Conservation (phyloP, 1,284 basidiomycete genomes). For the Marasmius tenuissimus region DNA sequence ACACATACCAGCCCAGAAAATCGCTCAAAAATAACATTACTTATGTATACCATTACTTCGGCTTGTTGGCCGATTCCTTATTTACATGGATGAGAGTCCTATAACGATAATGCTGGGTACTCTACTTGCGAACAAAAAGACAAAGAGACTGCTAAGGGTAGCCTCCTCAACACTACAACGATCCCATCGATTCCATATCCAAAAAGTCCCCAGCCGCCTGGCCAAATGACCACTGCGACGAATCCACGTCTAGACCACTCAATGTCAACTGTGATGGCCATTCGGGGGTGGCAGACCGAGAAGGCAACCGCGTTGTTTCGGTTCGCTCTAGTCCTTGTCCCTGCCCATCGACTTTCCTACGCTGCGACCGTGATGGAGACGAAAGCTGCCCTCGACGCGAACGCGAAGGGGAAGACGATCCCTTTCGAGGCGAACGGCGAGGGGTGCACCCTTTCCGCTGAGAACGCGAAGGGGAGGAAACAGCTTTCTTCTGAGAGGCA, state of each 20-base stretch:
- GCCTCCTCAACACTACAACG: constrained; percentile 22
- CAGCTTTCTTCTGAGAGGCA: background rate
- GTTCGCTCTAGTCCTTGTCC: background rate
- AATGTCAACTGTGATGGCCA: constrained; percentile 9
- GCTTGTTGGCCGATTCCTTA: too few relatives aligned
- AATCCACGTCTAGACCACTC: constrained; percentile 23
- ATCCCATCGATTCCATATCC: constrained; percentile 29
- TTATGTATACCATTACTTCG: too few relatives aligned
- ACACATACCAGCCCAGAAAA: too few relatives aligned
- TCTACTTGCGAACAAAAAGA: background rate
- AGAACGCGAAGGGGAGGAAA: background rate
- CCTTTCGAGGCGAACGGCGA: background rate
- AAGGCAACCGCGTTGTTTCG: background rate
- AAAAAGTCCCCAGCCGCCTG: constrained; percentile 27
- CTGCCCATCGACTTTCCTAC: background rate
- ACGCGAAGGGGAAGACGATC: background rate
- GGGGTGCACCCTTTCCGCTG: background rate
- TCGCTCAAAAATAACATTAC: too few relatives aligned
- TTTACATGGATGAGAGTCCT: too few relatives aligned
- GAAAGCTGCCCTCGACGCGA: background rate
- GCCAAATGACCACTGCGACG: constrained; percentile 8
- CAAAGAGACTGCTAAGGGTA: background rate
- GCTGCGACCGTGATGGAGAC: background rate
- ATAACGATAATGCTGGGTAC: constrained; percentile 8
- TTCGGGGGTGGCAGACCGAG: background rate